Evolutionary conservation across 257 asterid species (phyloP), one percentile per base, ranked within the genome.

Genomic region (Gynochthodes officinalis): DNA sequence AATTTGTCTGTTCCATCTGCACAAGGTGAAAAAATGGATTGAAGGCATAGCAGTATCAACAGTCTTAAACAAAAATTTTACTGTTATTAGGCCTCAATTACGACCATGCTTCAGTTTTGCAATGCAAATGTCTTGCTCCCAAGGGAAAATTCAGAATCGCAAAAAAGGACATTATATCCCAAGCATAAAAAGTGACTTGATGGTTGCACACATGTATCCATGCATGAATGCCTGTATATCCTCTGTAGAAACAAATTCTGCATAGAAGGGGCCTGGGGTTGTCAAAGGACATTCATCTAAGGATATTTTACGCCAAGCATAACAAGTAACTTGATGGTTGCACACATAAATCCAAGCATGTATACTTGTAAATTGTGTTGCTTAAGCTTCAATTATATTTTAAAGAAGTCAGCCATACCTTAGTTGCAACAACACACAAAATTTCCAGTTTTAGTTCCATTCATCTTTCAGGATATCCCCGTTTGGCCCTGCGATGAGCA

Each of bases 401-500:
- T 55, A n/a, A 30, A 30, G 57, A 67, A n/a, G 33, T 28, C 32
- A 58, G 13, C 30, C 35, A 9, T 69, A 73, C 82, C 83, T 75
- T 52, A 21, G 42, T 42, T 30, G 44, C 55, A 52, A 73, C 50
- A 35, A 64, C 69, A 21, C 39, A 64, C 63, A 30, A 15, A 10
- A 40, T 42, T 32, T 25, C 7, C 32, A 52, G 60, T 61, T 48
- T 33, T 58, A 48, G n/a, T 3, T 49, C 54, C 65, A 42, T 63
- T 84, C 80, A 71, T 48, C 73, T 75, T 50, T 74, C 79, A 60
- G 73, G 32, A 70, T 84, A 80, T 5, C 12, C 71, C 62, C 82
- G 75, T 73, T 73, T 84, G 30, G 69, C 67, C 73, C 78, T 76
- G 57, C 78, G 82, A 61, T 80, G 83, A 19, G 80, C 67, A 64